Conservation (phyloP, 2,329 filamentous ascomycete genomes). For the Drechmeria coniospora region DNA sequence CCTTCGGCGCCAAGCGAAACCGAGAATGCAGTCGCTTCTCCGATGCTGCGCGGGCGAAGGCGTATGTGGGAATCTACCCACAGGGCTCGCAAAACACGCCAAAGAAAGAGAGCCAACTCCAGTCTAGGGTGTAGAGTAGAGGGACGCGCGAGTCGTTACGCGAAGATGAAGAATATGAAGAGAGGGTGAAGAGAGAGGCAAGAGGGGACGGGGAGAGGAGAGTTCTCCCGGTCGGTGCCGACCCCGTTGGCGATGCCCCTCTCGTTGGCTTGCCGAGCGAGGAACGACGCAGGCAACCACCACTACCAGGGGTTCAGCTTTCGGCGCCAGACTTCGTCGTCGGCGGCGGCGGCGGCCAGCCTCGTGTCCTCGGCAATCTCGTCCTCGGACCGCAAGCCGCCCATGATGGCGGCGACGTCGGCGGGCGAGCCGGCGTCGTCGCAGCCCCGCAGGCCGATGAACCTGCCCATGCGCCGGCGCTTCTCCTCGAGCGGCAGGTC, state of each 20-base stretch:
- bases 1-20: background rate
- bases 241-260: too few species aligned
- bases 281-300: background rate
- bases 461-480: conserved; percentile 54
- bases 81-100: too few species aligned
- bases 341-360: conserved; percentile 23
- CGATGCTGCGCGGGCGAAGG: conserved; percentile 5
- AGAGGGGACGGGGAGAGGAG: too few species aligned
- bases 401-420: conserved; percentile 2
- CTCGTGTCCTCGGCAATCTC: conserved; percentile 30
- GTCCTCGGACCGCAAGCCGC: conserved; percentile 26
- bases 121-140: too few species aligned
- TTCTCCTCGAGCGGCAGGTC: conserved; percentile 48
- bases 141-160: too few species aligned
- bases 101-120: too few species aligned
- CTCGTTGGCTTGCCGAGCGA: too few species aligned
- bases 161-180: too few species aligned
- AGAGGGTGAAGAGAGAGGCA: too few species aligned
- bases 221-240: too few species aligned
- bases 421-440: conserved; percentile 16
- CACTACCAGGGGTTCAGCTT: conserved; percentile 23
- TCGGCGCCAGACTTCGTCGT: conserved; percentile 31
- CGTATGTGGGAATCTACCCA: too few species aligned
- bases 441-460: conserved; percentile 54
- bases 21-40: conserved; percentile 1